Base-by-base conservation (phyloP, 1,139 yeast genomes). In the Pichia sp. region DNA sequence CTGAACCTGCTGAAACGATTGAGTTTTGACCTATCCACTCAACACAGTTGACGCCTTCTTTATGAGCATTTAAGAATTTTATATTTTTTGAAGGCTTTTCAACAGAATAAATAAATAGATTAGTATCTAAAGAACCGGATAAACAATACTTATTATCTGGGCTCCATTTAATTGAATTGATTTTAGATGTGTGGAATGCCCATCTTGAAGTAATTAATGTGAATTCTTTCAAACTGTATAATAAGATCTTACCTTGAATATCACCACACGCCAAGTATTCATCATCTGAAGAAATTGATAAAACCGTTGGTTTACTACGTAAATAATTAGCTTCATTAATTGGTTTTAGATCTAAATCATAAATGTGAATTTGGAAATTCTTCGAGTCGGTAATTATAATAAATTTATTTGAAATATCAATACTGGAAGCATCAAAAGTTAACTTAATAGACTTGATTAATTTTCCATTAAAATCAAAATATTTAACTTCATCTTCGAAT, bases 121-220 rank as follows among this genome's bases (percentile, higher is more conserved):
- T 81, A 11, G 95, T 80, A 57, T 91, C 99, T 43, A 87, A 68
- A 0, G 96, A 86, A 1, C 83, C 94, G 47, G 91, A 78, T 18
- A 80, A 82, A 37, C 85, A 72, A 51, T 72, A 78, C 51, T 80
- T 76, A 42, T 87, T 83, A 51, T 83, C 88, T 3, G 67, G 62
- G 34, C 81, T 74, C 97, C 97, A 91, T 26, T 77, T 64, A 37
- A 93, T 83, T 29, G 81, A 76, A 42, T 76, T 78, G 46, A 91
- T 82, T 45, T 75, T 78, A 43, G 95, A 80, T 3, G 89, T 83
- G 60, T 93, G 96, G 78, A 85, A 89, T 0, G 95, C 82, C 99
- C 99, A 91, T 58, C 97, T 76, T 1, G 93, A 78, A 1, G 97
- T 88, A 35, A 83, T 76, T 7, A 85, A 68, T 7, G 72, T 56